Evolutionary conservation across 768 basidiomycete species (phyloP), one percentile per base, ranked within the genome.

Genomic region (Trametes punicea): DNA sequence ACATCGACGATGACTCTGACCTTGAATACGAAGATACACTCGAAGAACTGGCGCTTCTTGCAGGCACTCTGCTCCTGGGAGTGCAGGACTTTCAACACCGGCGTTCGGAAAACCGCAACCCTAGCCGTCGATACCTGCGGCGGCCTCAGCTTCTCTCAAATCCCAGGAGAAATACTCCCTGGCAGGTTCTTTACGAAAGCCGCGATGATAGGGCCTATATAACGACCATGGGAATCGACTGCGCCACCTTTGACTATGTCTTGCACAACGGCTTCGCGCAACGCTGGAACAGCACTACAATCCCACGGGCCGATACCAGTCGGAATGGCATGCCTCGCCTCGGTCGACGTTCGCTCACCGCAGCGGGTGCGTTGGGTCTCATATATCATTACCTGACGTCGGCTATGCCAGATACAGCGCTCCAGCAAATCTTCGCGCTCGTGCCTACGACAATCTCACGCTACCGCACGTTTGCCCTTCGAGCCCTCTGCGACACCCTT

Each of bases 401-500:
- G 0, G 69, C 73, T 0, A 77, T 77, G 71, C 65, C 36, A 0
- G 71, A 77, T 34, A 64, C 68, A 6, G 70, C 61, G 30, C 64
- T 79, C 2, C 71, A 73, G 42, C 71, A 75, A 39, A 75, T 78
- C 1, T 80, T 80, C 63, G 73, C 73, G 0, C 46, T 78, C 9
- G 71, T 74, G 25, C 74, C 76, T 5, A 26, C 72, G 2, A 77
- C 73, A 0, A 62, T 69, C 11, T 67, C 70, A 0, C 57, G 67
- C 0, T 79, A 78, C 49, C 62, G 77, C 55, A 46, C 27, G 2
- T 77, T 75, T 60, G 60, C 62, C 0, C 65, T 71, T 0, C 1
- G 48, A 0, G 69, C 77, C 21, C 68, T 77, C 2, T 65, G 73
- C 2, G 26, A 53, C 0, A 65, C 65, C 1, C 67, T 78, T 1